A percentile compares a stretch with the other conserved stretches of the same genome.
Conservation (phyloP, 495 filamentous ascomycete genomes). For the Penicillium verhagenii region DNA sequence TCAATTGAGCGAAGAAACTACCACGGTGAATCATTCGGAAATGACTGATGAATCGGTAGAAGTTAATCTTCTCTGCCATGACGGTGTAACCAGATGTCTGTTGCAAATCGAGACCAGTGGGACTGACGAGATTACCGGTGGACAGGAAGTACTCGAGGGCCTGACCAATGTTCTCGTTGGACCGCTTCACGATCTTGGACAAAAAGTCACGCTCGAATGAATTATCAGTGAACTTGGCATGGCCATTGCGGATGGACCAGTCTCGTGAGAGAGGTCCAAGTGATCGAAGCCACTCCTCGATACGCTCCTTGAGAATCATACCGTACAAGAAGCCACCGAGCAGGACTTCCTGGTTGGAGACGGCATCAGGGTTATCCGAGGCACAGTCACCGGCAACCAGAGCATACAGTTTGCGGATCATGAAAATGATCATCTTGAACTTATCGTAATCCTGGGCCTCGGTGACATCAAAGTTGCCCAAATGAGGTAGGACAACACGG, state of each 20-base stretch:
- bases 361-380: conserved; percentile 91
- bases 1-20: conserved; percentile 96
- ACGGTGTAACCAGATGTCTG: conserved; percentile 93
- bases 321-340: conserved; percentile 92
- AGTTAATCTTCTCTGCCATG: conserved; percentile 98
- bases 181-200: conserved; percentile 68
- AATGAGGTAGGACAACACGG: conserved; percentile 84
- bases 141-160: conserved; percentile 92
- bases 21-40: conserved; percentile 99
- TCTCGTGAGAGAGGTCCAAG: conserved; percentile 61
- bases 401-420: conserved; percentile 92
- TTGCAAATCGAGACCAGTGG: conserved; percentile 88
- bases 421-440: conserved; percentile 91
- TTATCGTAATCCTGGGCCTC: conserved; percentile 84
- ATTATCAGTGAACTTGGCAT: conserved; percentile 63
- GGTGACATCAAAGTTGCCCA: conserved; percentile 78
- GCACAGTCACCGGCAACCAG: conserved; percentile 89
- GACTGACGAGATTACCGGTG: conserved; percentile 89
- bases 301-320: conserved; percentile 89
- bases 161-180: conserved; percentile 84
- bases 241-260: conserved; percentile 64
- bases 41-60: conserved; percentile 96
- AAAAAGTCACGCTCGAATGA: conserved; percentile 78
- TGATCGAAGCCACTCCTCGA: conserved; percentile 81
- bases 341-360: conserved; percentile 90